phyloP scores from a whole-genome alignment of 177 flowering plant genomes.

The Telopea speciosissima region DNA sequence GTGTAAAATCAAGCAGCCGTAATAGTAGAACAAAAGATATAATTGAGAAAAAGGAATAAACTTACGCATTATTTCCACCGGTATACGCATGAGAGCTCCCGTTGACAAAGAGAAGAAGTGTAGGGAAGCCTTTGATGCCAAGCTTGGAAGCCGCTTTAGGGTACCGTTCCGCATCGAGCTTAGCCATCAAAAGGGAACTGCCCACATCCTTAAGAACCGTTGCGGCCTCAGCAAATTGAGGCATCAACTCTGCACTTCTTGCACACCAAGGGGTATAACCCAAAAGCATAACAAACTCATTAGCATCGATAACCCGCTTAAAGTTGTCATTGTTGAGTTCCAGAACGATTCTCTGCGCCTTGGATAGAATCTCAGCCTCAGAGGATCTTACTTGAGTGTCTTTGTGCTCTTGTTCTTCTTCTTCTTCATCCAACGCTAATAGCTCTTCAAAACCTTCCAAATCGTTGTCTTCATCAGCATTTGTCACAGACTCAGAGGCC shows the following conservation, averaged over 20 bases:
- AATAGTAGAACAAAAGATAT: background rate
- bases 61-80: constrained; percentile 81
- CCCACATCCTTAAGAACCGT: constrained; percentile 54
- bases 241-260: constrained; percentile 94
- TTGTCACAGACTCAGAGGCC: constrained; percentile 11
- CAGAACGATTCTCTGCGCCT: constrained; percentile 70
- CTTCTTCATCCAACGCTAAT: constrained; percentile 66
- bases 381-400: constrained; percentile 23
- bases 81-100: constrained; percentile 61
- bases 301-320: constrained; percentile 44
- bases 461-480: constrained; percentile 32
- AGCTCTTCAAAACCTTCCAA: constrained; percentile 57
- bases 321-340: constrained; percentile 63
- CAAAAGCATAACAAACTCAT: constrained; percentile 72
- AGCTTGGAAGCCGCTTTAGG: constrained; percentile 57
- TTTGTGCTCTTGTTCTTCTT: constrained; percentile 30
- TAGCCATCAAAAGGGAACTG: constrained; percentile 61
- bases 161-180: constrained; percentile 76
- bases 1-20: background rate
- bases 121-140: constrained; percentile 84
- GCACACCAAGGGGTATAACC: constrained; percentile 94
- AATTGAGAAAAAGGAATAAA: background rate
- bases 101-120: constrained; percentile 69
- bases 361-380: constrained; percentile 65
- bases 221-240: constrained; percentile 86